Evolutionary conservation across 352 stramenopile genomes (phyloP).

Genomic region (Phytophthora pseudosyringae): DNA sequence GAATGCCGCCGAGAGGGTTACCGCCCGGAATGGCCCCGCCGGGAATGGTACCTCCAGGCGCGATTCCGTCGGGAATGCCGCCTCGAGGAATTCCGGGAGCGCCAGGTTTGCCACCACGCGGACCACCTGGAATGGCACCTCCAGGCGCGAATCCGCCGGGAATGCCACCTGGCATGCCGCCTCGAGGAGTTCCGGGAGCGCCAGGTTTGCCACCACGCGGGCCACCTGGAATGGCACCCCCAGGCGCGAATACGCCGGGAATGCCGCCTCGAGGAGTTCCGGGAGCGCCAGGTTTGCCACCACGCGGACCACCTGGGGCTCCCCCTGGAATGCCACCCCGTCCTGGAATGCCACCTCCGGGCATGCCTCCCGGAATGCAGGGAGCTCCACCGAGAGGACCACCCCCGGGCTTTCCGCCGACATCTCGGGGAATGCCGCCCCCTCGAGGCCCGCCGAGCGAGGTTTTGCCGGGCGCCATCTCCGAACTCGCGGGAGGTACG

Average conservation of each 20-base stretch:
- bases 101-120: slow-evolving; percentile 20
- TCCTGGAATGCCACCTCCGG: slow-evolving; percentile 28
- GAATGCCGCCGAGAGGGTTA: slow-evolving; percentile 44
- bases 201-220: slow-evolving; percentile 20
- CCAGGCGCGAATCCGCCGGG: slow-evolving; percentile 24
- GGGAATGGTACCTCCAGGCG: slow-evolving; percentile 27
- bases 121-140: slow-evolving; percentile 26
- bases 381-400: slow-evolving; percentile 17
- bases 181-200: slow-evolving; percentile 27
- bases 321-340: slow-evolving; percentile 32
- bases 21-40: slow-evolving; percentile 26
- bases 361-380: slow-evolving; percentile 26
- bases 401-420: slow-evolving; percentile 23
- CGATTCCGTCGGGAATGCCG: slow-evolving; percentile 30
- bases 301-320: slow-evolving; percentile 25
- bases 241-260: slow-evolving; percentile 20
- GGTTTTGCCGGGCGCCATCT: slow-evolving; percentile 7
- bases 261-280: slow-evolving; percentile 29
- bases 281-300: slow-evolving; percentile 26
- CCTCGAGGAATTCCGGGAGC: slow-evolving; percentile 29
- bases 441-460: slow-evolving; percentile 13
- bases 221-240: slow-evolving; percentile 29
- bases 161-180: slow-evolving; percentile 35
- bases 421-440: slow-evolving; percentile 21
- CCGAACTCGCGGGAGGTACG: slow-evolving; percentile 19